Evolutionary conservation across 495 filamentous ascomycete species (phyloP), one percentile per base, ranked within the genome.

Genomic region (Margaritispora aquatica): DNA sequence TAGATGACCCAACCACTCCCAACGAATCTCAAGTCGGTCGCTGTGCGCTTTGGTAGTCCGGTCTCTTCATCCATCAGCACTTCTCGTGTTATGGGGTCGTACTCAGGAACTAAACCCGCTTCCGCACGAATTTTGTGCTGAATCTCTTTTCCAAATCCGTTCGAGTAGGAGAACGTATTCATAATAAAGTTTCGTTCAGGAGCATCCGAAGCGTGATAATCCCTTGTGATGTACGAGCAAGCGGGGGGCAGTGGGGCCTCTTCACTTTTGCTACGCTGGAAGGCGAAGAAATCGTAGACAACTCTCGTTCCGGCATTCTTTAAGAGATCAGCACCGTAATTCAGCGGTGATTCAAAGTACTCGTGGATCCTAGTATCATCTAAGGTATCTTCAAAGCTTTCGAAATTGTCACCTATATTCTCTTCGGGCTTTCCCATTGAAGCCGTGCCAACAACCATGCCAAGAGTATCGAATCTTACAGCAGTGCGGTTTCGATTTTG

Each of bases 341-440:
- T 44, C 1, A 9, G 11, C 1, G 59, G 59, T 13, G 51, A 5
- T 7, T 34, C 29, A 15, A 7, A 52, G n/a, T 3, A 58, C 8
- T 49, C 22, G 1, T 34, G 19, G 1, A 58, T n/a, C 4, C 26
- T 34, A n/a, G 9, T 2, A 1, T 51, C 2, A 15, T 26, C 27
- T n/a, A 60, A 20, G 19, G 54, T 36, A 10, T 11, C 24, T 29
- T 46, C 1, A 29, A 71, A 63, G 17, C 24, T 54, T 0, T 46
- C 53, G 4, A 71, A 54, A 1, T 26, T 26, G 57, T 73, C 69
- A 5, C 69, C 70, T 2, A 66, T 0, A 2, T 1, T 21, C n/a
- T n/a, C n/a, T 27, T 68, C 59, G 1, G 34, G 47, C 47, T 71
- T 70, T 0, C 70, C 70, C 63, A 63, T 67, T 4, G 60, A 31